Conservation (phyloP, 495 filamentous ascomycete genomes). For the Apodospora peruviana region DNA sequence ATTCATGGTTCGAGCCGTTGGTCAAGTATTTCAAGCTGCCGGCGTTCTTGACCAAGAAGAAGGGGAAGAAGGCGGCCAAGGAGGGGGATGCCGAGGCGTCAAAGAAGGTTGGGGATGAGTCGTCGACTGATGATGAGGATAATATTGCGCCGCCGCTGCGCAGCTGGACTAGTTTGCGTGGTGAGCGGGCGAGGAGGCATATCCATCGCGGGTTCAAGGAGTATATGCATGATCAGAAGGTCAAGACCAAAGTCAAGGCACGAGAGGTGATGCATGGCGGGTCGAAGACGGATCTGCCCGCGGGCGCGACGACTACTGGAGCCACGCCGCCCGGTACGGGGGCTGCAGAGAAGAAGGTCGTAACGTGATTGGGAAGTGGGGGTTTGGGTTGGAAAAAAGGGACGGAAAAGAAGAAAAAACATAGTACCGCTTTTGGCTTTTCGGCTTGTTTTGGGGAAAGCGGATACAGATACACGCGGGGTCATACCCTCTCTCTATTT, state of each 20-base stretch:
- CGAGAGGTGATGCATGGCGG: background rate
- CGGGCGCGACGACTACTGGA: too few species aligned
- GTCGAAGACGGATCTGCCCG: background rate
- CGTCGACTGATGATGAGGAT: conserved; percentile 4
- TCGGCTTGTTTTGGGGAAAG: too few species aligned
- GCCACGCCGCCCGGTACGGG: too few species aligned
- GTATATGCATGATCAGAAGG: conserved; percentile 26
- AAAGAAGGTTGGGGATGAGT: background rate
- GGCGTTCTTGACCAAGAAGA: conserved; percentile 4
- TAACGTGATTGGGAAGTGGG: too few species aligned
- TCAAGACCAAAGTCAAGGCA: conserved; percentile 14
- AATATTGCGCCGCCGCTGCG: conserved; percentile 14
- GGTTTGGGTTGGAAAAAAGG: too few species aligned
- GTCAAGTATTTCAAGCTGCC: conserved; percentile 15
- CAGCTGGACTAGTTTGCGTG: conserved; percentile 16
- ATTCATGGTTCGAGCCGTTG: conserved; percentile 32
- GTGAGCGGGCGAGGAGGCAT: conserved; percentile 15
- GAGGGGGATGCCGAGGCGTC: background rate
- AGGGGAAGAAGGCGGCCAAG: conserved; percentile 5
- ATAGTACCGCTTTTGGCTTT: too few species aligned
- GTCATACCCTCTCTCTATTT: too few species aligned
- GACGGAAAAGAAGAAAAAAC: too few species aligned
- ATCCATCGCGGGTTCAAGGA: conserved; percentile 19
- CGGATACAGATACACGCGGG: too few species aligned
- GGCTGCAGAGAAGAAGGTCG: too few species aligned